phyloP scores from a whole-genome alignment of 257 asterid genomes.

The Leptodermis oblonga region DNA sequence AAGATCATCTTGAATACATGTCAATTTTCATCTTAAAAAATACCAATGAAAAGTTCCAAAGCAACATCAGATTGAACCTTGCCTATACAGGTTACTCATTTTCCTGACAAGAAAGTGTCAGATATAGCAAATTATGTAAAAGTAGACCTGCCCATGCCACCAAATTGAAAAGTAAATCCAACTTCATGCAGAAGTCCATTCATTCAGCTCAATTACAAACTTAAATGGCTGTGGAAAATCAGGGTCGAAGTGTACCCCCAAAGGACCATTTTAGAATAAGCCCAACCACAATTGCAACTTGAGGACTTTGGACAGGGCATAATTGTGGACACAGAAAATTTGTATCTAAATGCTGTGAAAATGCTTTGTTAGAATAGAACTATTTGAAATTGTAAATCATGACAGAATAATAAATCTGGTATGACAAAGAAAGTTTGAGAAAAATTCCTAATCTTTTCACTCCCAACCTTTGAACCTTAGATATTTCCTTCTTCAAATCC shows the following conservation, averaged over 20 bases:
- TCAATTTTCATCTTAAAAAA: background rate
- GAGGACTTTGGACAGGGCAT: background rate
- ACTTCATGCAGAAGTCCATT: background rate
- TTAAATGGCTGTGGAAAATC: background rate
- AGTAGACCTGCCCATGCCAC: background rate
- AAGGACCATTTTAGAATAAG: background rate
- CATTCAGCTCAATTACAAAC: background rate
- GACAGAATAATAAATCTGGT: background rate
- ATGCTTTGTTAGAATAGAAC: background rate
- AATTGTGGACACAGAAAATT: background rate
- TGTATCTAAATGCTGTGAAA: background rate
- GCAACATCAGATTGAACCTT: background rate
- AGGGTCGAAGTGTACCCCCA: background rate
- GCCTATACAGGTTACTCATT: background rate
- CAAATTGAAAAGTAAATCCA: background rate
- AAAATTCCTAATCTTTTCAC: background rate
- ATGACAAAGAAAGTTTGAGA: background rate
- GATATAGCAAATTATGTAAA: background rate
- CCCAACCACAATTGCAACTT: background rate
- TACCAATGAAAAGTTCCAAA: background rate
- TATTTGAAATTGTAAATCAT: background rate
- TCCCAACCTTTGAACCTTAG: constrained; percentile 71
- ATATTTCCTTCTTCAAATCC: constrained; percentile 80
- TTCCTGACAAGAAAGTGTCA: background rate
- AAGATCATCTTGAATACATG: background rate